Evolutionary conservation across 1,284 basidiomycete species (phyloP), one percentile per base, ranked within the genome.

Genomic region (Malassezia cuniculi): DNA sequence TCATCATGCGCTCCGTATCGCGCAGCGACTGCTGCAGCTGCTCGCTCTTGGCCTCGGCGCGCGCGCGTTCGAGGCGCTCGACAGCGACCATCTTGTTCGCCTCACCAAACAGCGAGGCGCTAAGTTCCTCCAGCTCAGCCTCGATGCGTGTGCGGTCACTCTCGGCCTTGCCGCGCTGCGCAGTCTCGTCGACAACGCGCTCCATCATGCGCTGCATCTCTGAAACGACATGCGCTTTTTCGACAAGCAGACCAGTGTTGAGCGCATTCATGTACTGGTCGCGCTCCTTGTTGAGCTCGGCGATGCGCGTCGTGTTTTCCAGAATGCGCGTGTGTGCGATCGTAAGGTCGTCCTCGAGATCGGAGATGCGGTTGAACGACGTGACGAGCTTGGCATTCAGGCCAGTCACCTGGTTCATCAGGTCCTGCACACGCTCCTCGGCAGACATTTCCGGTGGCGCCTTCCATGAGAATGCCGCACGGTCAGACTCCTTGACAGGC

Each of bases 151-250:
- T 69, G 16, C 71, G 73, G 29, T 82, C 77, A 12, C 81, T 84
- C 46, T 74, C 78, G 1, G 89, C 90, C 63, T 85, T 80, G 12
- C 86, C 87, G 14, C 87, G 76, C 52, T 81, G 78, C 3, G 84
- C 79, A 15, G 89, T 86, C 70, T 94, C 90, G 58, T 93, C 86
- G 10, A 87, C 85, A 15, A 89, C 80, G 36, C 80, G 81, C 54
- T 90, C 84, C 78, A 95, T 95, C 50, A 97, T 73, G 20, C 85
- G 77, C 55, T 80, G 90, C 59, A 97, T 80, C 70, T 97, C 93
- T 6, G 78, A 69, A 14, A 82, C 85, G 45, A 97, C 87, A 68
- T 90, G 81, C 20, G 77, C 73, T 66, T 85, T 67, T 69, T 97
- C 90, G 17, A 97, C 89, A 29, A 95, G 73, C 21, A 94, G 70